Evolutionary conservation across 495 filamentous ascomycete species (phyloP).

Genomic region (Astrothelium macrocarpum): DNA sequence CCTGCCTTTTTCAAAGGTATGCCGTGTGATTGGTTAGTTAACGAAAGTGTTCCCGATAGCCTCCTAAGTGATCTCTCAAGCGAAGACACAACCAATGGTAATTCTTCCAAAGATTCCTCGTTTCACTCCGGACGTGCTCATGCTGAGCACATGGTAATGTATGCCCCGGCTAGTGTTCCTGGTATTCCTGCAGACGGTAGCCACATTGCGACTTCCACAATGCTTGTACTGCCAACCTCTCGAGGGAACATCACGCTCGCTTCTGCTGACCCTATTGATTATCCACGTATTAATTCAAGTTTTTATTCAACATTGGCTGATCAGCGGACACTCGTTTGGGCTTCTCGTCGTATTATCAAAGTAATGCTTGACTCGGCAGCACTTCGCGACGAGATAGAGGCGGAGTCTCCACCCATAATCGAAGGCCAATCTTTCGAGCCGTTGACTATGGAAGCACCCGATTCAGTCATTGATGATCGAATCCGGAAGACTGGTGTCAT

Average conservation of each 20-base stretch:
- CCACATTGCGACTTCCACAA: not conserved
- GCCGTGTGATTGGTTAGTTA: not conserved
- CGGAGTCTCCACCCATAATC: not conserved
- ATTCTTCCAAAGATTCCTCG: not conserved
- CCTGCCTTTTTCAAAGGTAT: slow-evolving; percentile 1
- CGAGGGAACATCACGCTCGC: slow-evolving; percentile 19
- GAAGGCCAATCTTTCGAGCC: not conserved
- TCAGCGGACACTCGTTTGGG: not conserved
- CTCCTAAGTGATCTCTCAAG: not conserved
- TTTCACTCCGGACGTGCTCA: not conserved
- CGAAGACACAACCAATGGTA: not conserved
- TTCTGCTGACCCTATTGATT: slow-evolving; percentile 15
- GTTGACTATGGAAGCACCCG: not conserved
- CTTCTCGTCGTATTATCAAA: not conserved
- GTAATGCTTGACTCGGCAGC: not conserved
- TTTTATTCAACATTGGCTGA: slow-evolving; percentile 25
- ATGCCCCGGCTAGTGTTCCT: not conserved
- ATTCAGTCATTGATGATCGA: not conserved
- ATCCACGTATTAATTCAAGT: slow-evolving; percentile 20
- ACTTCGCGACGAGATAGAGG: not conserved
- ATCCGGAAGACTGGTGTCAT: not conserved
- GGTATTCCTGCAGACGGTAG: not conserved
- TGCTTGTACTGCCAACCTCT: slow-evolving; percentile 6
- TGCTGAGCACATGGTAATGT: not conserved
- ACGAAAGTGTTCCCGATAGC: not conserved